Conservation (phyloP, 352 stramenopile species). For the Phytopythium mirpurense region DNA sequence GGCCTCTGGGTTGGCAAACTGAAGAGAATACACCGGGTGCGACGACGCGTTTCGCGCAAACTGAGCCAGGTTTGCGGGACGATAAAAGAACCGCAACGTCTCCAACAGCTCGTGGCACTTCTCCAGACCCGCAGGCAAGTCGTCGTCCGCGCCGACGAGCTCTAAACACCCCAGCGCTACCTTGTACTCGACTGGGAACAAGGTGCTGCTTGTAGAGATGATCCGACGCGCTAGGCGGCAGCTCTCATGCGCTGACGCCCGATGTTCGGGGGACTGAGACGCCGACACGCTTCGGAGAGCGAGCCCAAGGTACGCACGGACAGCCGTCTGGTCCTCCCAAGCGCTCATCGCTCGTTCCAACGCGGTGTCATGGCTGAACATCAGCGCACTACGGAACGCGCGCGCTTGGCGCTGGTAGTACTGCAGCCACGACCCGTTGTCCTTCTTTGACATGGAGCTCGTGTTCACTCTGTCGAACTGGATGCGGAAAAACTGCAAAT, state of each 20-base stretch:
- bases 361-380: constrained; percentile 11
- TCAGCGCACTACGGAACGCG: constrained; percentile 21
- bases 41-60: constrained; percentile 44
- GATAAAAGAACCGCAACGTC: constrained; percentile 68
- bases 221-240: constrained; percentile 22
- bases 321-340: constrained; percentile 38
- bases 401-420: constrained; percentile 23
- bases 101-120: constrained; percentile 29
- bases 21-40: constrained; percentile 49
- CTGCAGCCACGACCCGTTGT: constrained; percentile 9
- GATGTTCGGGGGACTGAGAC: constrained; percentile 11
- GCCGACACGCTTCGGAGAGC: constrained; percentile 30
- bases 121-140: constrained; percentile 21
- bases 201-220: constrained; percentile 31
- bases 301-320: constrained; percentile 31
- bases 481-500: constrained; percentile 51
- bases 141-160: constrained; percentile 24
- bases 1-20: constrained; percentile 21
- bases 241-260: constrained; percentile 21
- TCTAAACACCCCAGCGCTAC: constrained; percentile 39
- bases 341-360: constrained; percentile 29
- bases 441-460: constrained; percentile 7
- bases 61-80: constrained; percentile 49
- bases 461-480: constrained; percentile 45
- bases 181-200: constrained; percentile 66